Percentiles rank a stretch among this genome's conserved stretches.
These are phyloP conservation scores for Microcyclospora tardicrescens DNA, from an alignment of 2,329 filamentous ascomycete genomes.

Conservation along the genomic window DNA sequence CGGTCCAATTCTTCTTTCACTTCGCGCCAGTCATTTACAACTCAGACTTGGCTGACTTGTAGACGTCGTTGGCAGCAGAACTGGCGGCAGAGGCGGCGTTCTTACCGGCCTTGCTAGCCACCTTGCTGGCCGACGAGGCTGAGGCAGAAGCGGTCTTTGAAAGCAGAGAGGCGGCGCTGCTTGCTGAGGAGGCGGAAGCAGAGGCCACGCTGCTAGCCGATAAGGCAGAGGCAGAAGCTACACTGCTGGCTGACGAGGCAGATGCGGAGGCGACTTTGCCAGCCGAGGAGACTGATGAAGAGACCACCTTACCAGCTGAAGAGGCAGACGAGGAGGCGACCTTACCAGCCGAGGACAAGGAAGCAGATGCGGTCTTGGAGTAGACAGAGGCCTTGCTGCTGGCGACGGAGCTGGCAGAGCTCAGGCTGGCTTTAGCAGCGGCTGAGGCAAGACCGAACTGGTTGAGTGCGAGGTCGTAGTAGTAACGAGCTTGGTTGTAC, in stretches of 20 bases:
- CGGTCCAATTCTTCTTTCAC: no score
- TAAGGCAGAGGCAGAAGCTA: conserved; percentile 1
- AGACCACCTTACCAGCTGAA: conserved; percentile 19
- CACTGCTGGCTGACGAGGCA: conserved; percentile 6
- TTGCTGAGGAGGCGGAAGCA: background rate
- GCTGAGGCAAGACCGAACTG: conserved; percentile 33
- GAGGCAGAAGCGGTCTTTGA: no score
- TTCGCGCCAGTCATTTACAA: no score
- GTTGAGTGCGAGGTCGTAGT: conserved; percentile 32
- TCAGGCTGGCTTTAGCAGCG: conserved; percentile 22
- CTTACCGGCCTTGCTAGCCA: no score
- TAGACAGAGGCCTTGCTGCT: conserved; percentile 9
- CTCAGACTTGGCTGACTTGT: no score
- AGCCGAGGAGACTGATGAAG: conserved; percentile 4
- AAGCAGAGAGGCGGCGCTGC: no score
- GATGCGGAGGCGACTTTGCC: conserved; percentile 8
- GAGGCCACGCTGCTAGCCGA: background rate
- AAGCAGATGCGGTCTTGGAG: conserved; percentile 15
- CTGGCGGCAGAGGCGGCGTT: no score
- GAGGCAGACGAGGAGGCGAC: conserved; percentile 17
- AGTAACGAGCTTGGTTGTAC: conserved; percentile 20
- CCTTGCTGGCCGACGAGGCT: no score
- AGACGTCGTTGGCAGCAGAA: no score
- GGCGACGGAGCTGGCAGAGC: conserved; percentile 20
- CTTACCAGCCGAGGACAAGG: conserved; percentile 9